Conservation (phyloP, 805 yeast species). For the Kluyveromyces starmeri region DNA sequence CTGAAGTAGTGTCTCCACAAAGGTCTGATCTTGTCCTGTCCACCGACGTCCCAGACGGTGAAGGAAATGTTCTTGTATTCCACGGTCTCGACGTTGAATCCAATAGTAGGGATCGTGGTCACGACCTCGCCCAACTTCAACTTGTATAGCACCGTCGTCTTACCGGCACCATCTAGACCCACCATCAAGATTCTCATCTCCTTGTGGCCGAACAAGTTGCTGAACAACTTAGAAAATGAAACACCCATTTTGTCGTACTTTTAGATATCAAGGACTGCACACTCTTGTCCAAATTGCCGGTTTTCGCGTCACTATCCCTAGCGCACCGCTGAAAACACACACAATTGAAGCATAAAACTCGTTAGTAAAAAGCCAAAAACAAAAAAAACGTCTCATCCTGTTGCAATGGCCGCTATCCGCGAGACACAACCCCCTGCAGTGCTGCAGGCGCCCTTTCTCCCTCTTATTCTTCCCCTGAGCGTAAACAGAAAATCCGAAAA, state of each 20-base stretch:
- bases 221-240: constrained; percentile 86
- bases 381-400: too few species aligned
- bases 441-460: too few species aligned
- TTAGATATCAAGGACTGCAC: too few species aligned
- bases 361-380: too few species aligned
- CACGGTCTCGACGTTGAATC: constrained; percentile 95
- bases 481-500: too few species aligned
- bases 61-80: constrained; percentile 94
- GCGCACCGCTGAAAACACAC: too few species aligned
- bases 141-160: constrained; percentile 91
- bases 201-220: constrained; percentile 93
- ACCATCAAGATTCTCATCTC: constrained; percentile 98
- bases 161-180: constrained; percentile 98
- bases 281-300: too few species aligned
- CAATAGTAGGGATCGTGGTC: constrained; percentile 93
- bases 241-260: constrained; percentile 63
- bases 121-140: constrained; percentile 93
- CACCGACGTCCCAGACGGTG: constrained; percentile 99
- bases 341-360: too few species aligned
- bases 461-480: too few species aligned
- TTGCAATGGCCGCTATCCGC: too few species aligned
- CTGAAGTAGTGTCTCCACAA: constrained; percentile 99
- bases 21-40: constrained; percentile 98
- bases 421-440: too few species aligned
- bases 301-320: too few species aligned